These are phyloP conservation scores for Mycena indigotica DNA, from an alignment of 768 basidiomycete species.

Conservation along the genomic window DNA sequence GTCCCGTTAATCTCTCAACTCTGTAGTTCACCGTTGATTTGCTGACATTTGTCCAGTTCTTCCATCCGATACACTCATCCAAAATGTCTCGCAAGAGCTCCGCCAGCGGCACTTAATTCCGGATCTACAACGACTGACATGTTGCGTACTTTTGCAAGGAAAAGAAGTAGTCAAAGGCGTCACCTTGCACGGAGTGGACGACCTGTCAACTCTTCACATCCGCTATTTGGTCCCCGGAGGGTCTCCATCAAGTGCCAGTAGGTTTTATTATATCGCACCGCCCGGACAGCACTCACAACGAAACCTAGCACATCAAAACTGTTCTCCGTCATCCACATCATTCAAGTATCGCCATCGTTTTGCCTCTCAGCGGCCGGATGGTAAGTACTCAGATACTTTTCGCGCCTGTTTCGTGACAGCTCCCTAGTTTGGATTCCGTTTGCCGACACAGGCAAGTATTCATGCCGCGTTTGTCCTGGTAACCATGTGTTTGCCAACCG, in stretches of 20 bases:
- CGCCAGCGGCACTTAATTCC: background rate
- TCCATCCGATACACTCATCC: background rate
- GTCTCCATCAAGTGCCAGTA: background rate
- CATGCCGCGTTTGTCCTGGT: background rate
- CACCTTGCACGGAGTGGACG: background rate
- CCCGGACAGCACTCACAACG: too few species aligned
- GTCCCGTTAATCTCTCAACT: too few species aligned
- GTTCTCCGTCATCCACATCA: background rate
- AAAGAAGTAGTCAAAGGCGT: background rate
- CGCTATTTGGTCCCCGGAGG: background rate
- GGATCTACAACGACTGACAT: background rate
- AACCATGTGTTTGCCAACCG: background rate
- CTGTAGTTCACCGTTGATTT: too few species aligned
- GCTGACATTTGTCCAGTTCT: too few species aligned
- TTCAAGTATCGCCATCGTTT: background rate
- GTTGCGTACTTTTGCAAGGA: background rate
- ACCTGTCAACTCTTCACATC: background rate
- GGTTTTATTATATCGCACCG: background rate
- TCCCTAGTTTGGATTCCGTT: too few species aligned
- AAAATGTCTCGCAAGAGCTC: background rate
- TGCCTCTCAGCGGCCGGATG: background rate
- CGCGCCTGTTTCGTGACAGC: background rate
- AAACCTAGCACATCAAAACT: background rate
- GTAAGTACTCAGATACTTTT: background rate
- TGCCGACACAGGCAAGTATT: background rate